Percentiles rank a stretch among this genome's conserved stretches.
These are phyloP conservation scores for Sphaerulina musiva DNA, from an alignment of 2,329 filamentous ascomycete genomes.

Conservation along the genomic window DNA sequence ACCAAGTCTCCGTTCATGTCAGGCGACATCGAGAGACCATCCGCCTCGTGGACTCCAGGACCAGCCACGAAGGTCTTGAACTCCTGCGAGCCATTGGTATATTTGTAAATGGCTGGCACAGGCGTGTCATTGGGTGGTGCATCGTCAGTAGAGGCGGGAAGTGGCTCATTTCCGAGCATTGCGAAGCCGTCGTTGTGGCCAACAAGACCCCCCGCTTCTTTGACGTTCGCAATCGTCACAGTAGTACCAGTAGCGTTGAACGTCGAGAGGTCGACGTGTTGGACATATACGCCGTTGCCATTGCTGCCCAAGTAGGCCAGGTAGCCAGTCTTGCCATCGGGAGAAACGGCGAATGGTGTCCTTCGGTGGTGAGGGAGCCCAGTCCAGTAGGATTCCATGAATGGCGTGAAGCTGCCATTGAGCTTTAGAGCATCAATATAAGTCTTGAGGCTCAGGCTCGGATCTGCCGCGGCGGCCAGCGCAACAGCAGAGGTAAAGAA, in stretches of 20 bases:
- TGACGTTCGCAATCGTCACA: slow-evolving; percentile 48
- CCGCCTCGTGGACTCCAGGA: slow-evolving; percentile 45
- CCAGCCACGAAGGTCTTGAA: slow-evolving; percentile 57
- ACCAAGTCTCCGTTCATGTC: slow-evolving; percentile 59
- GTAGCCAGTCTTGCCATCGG: slow-evolving; percentile 53
- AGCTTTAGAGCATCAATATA: slow-evolving; percentile 43
- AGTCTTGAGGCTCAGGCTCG: slow-evolving; percentile 40
- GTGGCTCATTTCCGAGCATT: slow-evolving; percentile 53
- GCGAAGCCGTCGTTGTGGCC: slow-evolving; percentile 59
- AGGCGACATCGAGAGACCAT: slow-evolving; percentile 47
- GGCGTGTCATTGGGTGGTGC: slow-evolving; percentile 46
- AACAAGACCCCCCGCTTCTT: slow-evolving; percentile 56
- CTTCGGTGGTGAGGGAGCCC: slow-evolving; percentile 55
- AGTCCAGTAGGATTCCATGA: slow-evolving; percentile 58
- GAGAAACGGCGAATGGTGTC: slow-evolving; percentile 57
- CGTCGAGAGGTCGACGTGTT: slow-evolving; percentile 50
- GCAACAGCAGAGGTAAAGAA: slow-evolving; percentile 27
- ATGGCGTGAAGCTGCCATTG: slow-evolving; percentile 49
- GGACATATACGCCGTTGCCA: slow-evolving; percentile 52
- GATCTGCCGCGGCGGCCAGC: slow-evolving; percentile 33
- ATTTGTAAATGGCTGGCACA: slow-evolving; percentile 55
- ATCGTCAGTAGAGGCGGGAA: slow-evolving; percentile 46
- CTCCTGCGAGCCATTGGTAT: slow-evolving; percentile 48
- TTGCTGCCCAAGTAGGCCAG: slow-evolving; percentile 55
- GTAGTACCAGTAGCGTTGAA: slow-evolving; percentile 50